Base-by-base conservation (phyloP, 345 rosid species). In the Camelina laxa region DNA sequence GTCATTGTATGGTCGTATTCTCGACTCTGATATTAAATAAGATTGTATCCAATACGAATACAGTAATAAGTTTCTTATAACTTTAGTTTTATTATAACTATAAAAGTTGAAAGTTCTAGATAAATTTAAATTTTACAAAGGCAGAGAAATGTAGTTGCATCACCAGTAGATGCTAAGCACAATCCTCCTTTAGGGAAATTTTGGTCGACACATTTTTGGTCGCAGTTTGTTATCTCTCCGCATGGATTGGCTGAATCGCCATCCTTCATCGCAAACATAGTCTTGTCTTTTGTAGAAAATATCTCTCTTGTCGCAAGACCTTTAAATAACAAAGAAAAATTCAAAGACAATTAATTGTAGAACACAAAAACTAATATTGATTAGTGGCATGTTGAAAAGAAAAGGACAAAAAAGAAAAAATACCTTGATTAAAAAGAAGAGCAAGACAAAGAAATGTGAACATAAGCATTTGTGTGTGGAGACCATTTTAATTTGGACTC, bases 221-320 rank as follows among this genome's bases (percentile, higher is more conserved):
- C 38, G 48, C 47, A 60, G 1, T 38, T 6, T 38, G 7, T 1
- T 17, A 60, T 60, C 7, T 60, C 65, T 36, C 65, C 65, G 38
- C 47, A 60, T 11, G 16, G 31, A 11, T 59, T 4, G 27, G 45
- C 64, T 36, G n/a, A 7, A 58, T 6, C 9, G 17, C 5, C 17
- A 17, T 17, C 15, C 27, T 59, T 16, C 64, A 19, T 59, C 64
- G 19, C 9, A 11, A 17, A 35, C 24, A 42, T 17, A 2, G 9
- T 36, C 22, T 58, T 2, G 6, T 59, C 3, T 35, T 59, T 59
- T 17, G 45, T 17, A 36, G 64, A 10, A 60, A 36, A 60, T 6
- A 60, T 17, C 12, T 36, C 45, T 60, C 64, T 17, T 36, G 64
- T 60, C 45, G 30, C 64, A 59, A 59, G 9, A 59, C 47, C 64